Evolutionary conservation across 306 rosid genomes (phyloP), one percentile per base, ranked within the genome.

Genomic region (Potentilla sterilis): DNA sequence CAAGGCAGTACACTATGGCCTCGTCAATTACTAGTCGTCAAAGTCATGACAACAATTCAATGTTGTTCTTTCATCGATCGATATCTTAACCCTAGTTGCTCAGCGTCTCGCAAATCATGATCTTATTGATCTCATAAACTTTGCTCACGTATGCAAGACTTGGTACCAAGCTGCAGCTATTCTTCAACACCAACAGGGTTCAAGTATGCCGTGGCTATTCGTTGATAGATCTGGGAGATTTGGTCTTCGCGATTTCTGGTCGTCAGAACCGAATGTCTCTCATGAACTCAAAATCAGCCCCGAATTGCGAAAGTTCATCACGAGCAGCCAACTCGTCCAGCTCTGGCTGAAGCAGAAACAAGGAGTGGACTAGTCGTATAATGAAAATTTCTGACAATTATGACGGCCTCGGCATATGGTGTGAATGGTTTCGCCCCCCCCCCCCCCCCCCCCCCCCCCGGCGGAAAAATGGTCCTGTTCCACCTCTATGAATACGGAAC

Each of bases 111-210:
- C 55, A 49, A 49, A 49, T 16, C n/a, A 44, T 11, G 48, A 46
- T 46, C 16, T 49, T 49, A 0, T 49, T 15, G 55, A 49, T 16
- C 21, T 49, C 13, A 1, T 49, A 49, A 7, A 16, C 21, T 49
- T 15, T 16, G 55, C 55, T 49, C 55, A 16, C 7, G 55, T 49
- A 15, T 16, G 55, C n/a, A 49, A 49, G n/a, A 49, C 55, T 4
- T 49, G 55, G 55, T 7, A 16, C 55, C 55, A 49, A 49, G 55
- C 55, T 4, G 55, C 55, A 49, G 55, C 21, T 49, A 5, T 16
- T 49, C n/a, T 16, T 1, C 55, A 1, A 3, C 9, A 7, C 6
- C n/a, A 0, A 16, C n/a, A 16, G 2, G n/a, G n/a, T n/a, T 4
- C n/a, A 1, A 1, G 0, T 4, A 15, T 49, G 21, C 55, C 21